phyloP scores from a whole-genome alignment of 768 basidiomycete species.

The Pisolithus sp. region DNA sequence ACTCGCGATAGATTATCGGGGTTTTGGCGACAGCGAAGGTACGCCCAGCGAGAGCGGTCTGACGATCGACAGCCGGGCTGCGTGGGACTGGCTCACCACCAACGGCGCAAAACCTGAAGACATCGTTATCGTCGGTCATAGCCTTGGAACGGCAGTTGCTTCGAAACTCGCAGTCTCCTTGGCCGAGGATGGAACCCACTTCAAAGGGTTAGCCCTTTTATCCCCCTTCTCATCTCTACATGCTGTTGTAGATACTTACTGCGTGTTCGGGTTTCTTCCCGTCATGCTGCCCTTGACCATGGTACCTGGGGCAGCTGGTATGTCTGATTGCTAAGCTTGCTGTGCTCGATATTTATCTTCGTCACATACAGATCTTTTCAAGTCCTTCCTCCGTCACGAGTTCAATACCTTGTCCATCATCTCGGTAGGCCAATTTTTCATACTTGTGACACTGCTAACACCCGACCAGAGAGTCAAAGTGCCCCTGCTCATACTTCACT shows the following conservation, averaged over 20 bases:
- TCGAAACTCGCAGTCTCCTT: conserved; percentile 43
- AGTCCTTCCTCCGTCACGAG: conserved; percentile 45
- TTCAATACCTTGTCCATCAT: conserved; percentile 62
- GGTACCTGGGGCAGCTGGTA: conserved; percentile 58
- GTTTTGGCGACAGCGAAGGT: conserved; percentile 84
- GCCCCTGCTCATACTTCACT: conserved; percentile 68
- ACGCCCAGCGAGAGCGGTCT: conserved; percentile 73
- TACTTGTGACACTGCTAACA: neutral
- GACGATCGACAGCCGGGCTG: conserved; percentile 63
- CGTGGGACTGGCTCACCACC: conserved; percentile 69
- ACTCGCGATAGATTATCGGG: conserved; percentile 85
- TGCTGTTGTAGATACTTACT: conserved; percentile 61
- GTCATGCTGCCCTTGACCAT: conserved; percentile 61
- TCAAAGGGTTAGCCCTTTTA: conserved; percentile 47
- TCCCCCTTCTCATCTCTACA: conserved; percentile 53
- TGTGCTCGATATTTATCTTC: neutral
- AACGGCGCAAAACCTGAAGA: conserved; percentile 52
- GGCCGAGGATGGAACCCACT: conserved; percentile 36
- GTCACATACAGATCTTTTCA: conserved; percentile 42
- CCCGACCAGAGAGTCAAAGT: conserved; percentile 52
- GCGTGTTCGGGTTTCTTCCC: conserved; percentile 59
- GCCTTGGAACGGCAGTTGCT: conserved; percentile 80
- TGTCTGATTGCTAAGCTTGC: conserved; percentile 21
- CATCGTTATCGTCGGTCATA: conserved; percentile 78
- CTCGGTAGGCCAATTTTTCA: conserved; percentile 36